phyloP scores from a whole-genome alignment of 2,329 filamentous ascomycete genomes.

The Cladosporium austrohemisphaericum region DNA sequence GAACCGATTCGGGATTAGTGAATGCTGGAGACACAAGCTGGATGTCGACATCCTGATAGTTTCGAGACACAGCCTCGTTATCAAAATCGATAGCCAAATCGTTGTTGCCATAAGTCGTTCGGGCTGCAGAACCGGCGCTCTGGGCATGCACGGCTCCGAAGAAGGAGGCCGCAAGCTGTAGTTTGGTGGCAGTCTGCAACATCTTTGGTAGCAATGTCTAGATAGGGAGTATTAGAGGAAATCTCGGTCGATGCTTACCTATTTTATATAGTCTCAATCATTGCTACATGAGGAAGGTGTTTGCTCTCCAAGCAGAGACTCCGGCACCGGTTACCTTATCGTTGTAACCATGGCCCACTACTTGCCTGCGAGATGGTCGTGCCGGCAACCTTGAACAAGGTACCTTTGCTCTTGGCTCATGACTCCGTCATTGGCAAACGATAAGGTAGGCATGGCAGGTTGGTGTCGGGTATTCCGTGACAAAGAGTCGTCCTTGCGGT shows the following conservation, averaged over 20 bases:
- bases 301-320: background rate
- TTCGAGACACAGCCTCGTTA: slow-evolving; percentile 26
- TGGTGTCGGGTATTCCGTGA: background rate
- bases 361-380: background rate
- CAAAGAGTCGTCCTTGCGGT: too few relatives aligned
- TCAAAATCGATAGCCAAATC: slow-evolving; percentile 4
- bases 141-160: background rate
- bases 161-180: background rate
- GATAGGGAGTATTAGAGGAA: background rate
- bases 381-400: slow-evolving; percentile 6
- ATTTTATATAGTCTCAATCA: background rate
- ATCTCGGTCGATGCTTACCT: background rate
- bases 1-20: slow-evolving; percentile 19
- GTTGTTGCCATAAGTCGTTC: slow-evolving; percentile 11
- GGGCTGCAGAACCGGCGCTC: background rate
- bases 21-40: slow-evolving; percentile 24
- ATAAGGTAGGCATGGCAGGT: background rate
- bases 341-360: slow-evolving; percentile 13
- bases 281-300: background rate
- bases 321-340: background rate
- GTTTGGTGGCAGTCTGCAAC: background rate
- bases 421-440: slow-evolving; percentile 11
- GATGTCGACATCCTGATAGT: slow-evolving; percentile 27
- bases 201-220: background rate
- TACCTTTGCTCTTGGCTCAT: background rate